A percentile compares a stretch with the other conserved stretches of the same genome.
These are phyloP conservation scores for Emmonsiellopsis sp. DNA, from an alignment of 2,329 filamentous ascomycete species.

Conservation along the genomic window DNA sequence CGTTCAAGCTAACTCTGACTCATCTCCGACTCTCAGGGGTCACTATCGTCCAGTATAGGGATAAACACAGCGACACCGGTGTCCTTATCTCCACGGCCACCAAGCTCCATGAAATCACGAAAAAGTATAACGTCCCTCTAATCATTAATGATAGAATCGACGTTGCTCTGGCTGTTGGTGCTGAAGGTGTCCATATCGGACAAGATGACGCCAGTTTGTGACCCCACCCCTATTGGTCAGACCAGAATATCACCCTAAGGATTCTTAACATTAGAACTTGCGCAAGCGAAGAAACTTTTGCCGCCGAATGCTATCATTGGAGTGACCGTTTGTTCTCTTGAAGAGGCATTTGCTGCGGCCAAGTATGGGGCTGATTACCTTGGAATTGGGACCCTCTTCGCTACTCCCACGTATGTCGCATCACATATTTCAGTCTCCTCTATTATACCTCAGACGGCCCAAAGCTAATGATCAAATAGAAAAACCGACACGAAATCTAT, in stretches of 20 bases:
- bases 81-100: constrained; percentile 61
- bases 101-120: constrained; percentile 62
- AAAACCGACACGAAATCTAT: constrained; percentile 82
- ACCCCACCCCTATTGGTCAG: background rate
- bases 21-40: constrained; percentile 42
- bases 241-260: background rate
- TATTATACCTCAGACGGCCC: background rate
- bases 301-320: constrained; percentile 75
- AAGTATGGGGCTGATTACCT: constrained; percentile 77
- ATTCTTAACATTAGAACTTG: constrained; percentile 38
- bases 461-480: constrained; percentile 31
- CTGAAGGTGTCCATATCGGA: constrained; percentile 87
- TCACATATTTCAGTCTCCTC: background rate
- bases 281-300: constrained; percentile 60
- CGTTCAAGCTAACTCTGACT: background rate
- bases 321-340: constrained; percentile 66
- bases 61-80: constrained; percentile 71
- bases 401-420: constrained; percentile 61
- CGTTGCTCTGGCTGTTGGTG: constrained; percentile 73
- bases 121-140: constrained; percentile 60
- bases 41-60: constrained; percentile 80
- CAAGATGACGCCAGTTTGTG: constrained; percentile 78
- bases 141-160: constrained; percentile 91
- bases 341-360: constrained; percentile 65
- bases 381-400: constrained; percentile 81